Base-by-base conservation (phyloP, 257 asterid species). In the Nicotiana sylvestris region DNA sequence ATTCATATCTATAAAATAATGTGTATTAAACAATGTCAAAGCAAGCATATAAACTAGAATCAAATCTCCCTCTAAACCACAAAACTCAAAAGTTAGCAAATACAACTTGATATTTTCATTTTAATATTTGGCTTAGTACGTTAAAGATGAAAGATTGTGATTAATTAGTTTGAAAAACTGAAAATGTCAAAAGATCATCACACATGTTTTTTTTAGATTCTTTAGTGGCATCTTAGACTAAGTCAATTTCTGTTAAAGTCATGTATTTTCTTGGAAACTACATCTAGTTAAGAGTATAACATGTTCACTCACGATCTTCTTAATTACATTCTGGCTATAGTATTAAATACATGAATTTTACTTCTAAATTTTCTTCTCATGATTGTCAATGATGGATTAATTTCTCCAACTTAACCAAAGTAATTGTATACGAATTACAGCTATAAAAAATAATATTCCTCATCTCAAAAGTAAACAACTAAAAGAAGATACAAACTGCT, bases 141-240 rank as follows among this genome's bases (percentile, higher is more conserved):
- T 10, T 81, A 72, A 69, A 39, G 33, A 57, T 43, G 35, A 33
- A 66, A 30, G 49, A 17, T 37, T 83, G 66, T 64, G 43, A 32
- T 35, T 35, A 35, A 18, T 65, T 43, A 66, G 39, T 29, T 11
- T 30, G 72, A 6, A 76, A 35, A 58, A 39, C 62, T 46, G 81
- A 67, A 82, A 76, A 43, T 80, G 84, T 80, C 81, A 83, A 86
- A 57, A 61, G 65, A 78, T 60, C 58, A 33, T 79, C 74, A 37
- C 82, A 79, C 33, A 58, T 79, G 61, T n/a, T 79, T 61, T 37
- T 79, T 78, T 60, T 27, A 65, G 35, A 61, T 61, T 79, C 68
- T 37, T 60, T 15, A 35, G 27, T 43, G 60, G 58, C 82, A 58
- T 61, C 72, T 65, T n/a, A 79, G 58, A n/a, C 7, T 2, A 79